Evolutionary conservation across 345 rosid species (phyloP).

Genomic region (Pistacia atlantica): DNA sequence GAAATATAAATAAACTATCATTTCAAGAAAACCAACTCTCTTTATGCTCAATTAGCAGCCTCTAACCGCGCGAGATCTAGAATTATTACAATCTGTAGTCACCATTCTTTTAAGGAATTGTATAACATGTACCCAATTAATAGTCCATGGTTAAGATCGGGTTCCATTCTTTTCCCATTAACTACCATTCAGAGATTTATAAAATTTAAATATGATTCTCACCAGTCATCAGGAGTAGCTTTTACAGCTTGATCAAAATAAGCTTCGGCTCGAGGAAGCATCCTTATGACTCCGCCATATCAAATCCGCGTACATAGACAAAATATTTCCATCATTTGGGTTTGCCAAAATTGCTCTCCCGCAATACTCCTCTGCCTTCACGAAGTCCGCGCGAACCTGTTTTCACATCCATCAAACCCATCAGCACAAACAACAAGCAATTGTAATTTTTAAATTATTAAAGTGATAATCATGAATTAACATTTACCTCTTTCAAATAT

Average conservation of each 20-base stretch:
- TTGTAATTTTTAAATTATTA: background rate
- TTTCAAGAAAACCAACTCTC: too few relatives aligned
- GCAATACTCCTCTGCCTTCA: constrained; percentile 82
- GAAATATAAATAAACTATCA: too few relatives aligned
- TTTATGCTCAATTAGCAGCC: too few relatives aligned
- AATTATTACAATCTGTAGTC: too few relatives aligned
- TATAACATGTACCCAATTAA: too few relatives aligned
- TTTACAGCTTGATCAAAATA: constrained; percentile 83
- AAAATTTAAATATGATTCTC: constrained; percentile 15
- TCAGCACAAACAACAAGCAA: background rate
- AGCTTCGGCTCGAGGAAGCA: constrained; percentile 59
- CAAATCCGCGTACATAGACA: constrained; percentile 84
- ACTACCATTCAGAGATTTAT: too few relatives aligned
- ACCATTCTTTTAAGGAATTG: too few relatives aligned
- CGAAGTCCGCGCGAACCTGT: constrained; percentile 66
- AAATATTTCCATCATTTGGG: constrained; percentile 67
- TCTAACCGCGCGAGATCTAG: too few relatives aligned
- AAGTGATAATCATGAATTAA: too few relatives aligned
- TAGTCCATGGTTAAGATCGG: too few relatives aligned
- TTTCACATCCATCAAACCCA: constrained; percentile 18
- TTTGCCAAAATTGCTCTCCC: constrained; percentile 70
- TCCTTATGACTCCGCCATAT: constrained; percentile 77
- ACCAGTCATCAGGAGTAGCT: constrained; percentile 88
- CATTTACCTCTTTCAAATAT: constrained; percentile 79
- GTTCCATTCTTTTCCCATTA: too few relatives aligned